A percentile compares a stretch with the other conserved stretches of the same genome.
Conservation (phyloP, 164 flowering plant species). For the Magnolia officinalis region DNA sequence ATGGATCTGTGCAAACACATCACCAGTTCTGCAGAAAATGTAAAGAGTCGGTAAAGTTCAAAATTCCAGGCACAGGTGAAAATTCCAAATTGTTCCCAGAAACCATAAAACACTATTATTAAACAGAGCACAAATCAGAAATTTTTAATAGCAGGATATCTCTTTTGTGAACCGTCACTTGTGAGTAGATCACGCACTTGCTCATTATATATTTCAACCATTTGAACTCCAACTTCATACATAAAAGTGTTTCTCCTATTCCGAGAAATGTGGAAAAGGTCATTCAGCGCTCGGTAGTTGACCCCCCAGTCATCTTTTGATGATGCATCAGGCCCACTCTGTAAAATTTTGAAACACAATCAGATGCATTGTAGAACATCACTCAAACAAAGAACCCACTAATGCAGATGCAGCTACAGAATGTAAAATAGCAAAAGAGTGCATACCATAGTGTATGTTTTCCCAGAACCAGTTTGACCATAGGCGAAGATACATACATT, state of each 20-base stretch:
- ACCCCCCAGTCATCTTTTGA: slow-evolving; percentile 71
- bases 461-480: slow-evolving; percentile 99
- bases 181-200: slow-evolving; percentile 91
- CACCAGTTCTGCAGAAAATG: not conserved
- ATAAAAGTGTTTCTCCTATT: slow-evolving; percentile 48
- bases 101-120: not conserved
- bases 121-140: not conserved
- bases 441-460: slow-evolving; percentile 89
- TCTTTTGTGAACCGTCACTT: slow-evolving; percentile 55
- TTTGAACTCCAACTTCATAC: slow-evolving; percentile 82
- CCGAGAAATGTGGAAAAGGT: slow-evolving; percentile 67
- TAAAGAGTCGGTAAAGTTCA: not conserved
- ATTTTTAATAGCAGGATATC: slow-evolving; percentile 58
- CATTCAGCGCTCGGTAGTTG: slow-evolving; percentile 78
- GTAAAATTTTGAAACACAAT: slow-evolving; percentile 3
- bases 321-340: slow-evolving; percentile 73
- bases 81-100: not conserved
- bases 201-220: slow-evolving; percentile 95
- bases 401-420: not conserved
- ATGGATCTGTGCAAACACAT: not conserved
- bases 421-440: not conserved
- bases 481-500: slow-evolving; percentile 97
- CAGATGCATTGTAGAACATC: not conserved
- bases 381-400: not conserved
- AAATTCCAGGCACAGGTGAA: not conserved